phyloP scores from a whole-genome alignment of 225 moss, liverwort and hornwort species.

The Marchantia polymorpha region DNA sequence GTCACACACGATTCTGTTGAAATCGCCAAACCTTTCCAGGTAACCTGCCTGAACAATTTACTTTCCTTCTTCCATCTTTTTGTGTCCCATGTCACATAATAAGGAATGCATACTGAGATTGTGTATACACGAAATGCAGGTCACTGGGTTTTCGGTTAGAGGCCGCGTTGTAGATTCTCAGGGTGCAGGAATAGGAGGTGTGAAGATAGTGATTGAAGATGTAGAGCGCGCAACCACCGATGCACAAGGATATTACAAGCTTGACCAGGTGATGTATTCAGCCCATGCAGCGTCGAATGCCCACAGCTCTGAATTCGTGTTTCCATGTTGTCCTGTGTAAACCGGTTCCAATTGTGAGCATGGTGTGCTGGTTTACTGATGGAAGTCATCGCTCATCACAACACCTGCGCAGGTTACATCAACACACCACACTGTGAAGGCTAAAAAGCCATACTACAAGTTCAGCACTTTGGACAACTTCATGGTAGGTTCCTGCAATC shows the following conservation, averaged over 20 bases:
- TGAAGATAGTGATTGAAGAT: conserved; percentile 66
- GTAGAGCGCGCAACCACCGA: conserved; percentile 65
- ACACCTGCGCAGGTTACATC: conserved; percentile 52
- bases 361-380: background rate
- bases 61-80: background rate
- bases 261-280: conserved; percentile 57
- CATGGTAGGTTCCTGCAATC: conserved; percentile 40
- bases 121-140: conserved; percentile 36
- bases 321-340: too few species aligned
- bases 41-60: background rate
- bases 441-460: conserved; percentile 60
- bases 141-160: conserved; percentile 87
- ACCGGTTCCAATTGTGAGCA: too few species aligned
- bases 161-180: conserved; percentile 70
- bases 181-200: conserved; percentile 68
- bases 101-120: background rate
- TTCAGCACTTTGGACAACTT: conserved; percentile 68
- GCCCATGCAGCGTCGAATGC: too few species aligned
- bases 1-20: conserved; percentile 66
- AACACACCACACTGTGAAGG: conserved; percentile 60
- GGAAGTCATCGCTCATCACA: background rate
- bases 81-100: background rate
- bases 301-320: too few species aligned
- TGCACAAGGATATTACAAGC: conserved; percentile 68
- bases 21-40: conserved; percentile 62